Percentiles rank a stretch among this genome's conserved stretches.
Evolutionary conservation across 306 rosid genomes (phyloP).

Genomic region (Rosa multiflora): DNA sequence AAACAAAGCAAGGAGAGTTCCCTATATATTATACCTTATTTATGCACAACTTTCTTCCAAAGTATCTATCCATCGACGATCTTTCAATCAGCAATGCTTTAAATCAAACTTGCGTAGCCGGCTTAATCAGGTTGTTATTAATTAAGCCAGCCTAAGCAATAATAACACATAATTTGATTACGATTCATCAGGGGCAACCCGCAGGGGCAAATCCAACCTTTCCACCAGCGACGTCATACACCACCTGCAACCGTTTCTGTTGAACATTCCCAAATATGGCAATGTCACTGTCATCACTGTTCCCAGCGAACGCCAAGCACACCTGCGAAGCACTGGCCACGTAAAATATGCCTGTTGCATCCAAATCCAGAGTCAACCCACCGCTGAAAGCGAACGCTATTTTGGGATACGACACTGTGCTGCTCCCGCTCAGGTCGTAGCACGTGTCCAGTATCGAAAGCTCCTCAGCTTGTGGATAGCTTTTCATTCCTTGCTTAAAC

Average conservation of each 20-base stretch:
- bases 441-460: slow-evolving; percentile 29
- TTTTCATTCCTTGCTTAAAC: slow-evolving; percentile 21
- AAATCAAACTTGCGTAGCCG: not conserved
- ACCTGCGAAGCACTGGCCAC: slow-evolving; percentile 23
- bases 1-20: not conserved
- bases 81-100: not conserved
- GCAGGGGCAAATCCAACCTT: slow-evolving; percentile 53
- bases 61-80: not conserved
- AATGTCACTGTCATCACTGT: slow-evolving; percentile 33
- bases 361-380: slow-evolving; percentile 9
- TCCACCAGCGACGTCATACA: slow-evolving; percentile 58
- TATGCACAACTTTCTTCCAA: not conserved
- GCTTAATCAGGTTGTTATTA: not conserved
- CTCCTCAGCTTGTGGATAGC: slow-evolving; percentile 2
- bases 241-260: slow-evolving; percentile 56
- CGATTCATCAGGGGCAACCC: slow-evolving; percentile 34
- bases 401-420: slow-evolving; percentile 6
- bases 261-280: slow-evolving; percentile 73
- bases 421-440: slow-evolving; percentile 4
- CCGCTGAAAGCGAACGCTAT: slow-evolving; percentile 20
- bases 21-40: not conserved
- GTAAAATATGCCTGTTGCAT: not conserved
- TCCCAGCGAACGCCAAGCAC: slow-evolving; percentile 66
- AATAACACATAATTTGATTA: not conserved
- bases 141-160: not conserved